These are phyloP conservation scores for Aspergillus incahuasiensis DNA, from an alignment of 495 filamentous ascomycete species.

Conservation along the genomic window DNA sequence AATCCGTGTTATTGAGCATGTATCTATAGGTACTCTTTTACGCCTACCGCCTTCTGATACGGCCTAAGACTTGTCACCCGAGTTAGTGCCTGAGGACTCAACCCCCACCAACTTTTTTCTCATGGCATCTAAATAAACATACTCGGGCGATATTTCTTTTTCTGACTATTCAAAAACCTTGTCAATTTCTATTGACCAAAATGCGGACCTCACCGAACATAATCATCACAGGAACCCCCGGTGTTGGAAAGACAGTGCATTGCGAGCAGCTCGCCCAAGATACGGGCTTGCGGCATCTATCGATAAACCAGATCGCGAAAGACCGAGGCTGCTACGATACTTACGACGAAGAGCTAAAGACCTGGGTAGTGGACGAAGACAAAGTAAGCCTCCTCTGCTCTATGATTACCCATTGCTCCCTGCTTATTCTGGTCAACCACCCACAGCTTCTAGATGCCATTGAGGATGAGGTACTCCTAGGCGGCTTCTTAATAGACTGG, in stretches of 20 bases:
- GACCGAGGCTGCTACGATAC: slow-evolving; percentile 76
- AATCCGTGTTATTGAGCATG: background rate
- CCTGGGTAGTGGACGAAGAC: slow-evolving; percentile 95
- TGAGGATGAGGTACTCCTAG: slow-evolving; percentile 72
- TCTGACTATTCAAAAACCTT: background rate
- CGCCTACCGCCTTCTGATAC: too few relatives aligned
- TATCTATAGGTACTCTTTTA: background rate
- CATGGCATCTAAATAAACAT: slow-evolving; percentile 4
- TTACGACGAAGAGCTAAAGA: slow-evolving; percentile 76
- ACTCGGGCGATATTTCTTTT: background rate
- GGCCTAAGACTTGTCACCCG: background rate
- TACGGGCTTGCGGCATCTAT: slow-evolving; percentile 73
- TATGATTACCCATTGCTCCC: background rate
- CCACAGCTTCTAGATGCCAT: slow-evolving; percentile 78
- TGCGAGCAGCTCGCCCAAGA: slow-evolving; percentile 71
- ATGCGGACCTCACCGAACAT: slow-evolving; percentile 74
- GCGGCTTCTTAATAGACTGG: slow-evolving; percentile 95
- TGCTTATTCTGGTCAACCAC: slow-evolving; percentile 11
- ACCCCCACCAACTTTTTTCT: slow-evolving; percentile 14
- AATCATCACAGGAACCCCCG: slow-evolving; percentile 91
- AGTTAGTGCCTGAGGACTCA: slow-evolving; percentile 9
- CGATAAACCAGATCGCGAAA: slow-evolving; percentile 88
- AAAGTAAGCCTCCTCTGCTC: slow-evolving; percentile 54
- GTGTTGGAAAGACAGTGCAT: slow-evolving; percentile 91
- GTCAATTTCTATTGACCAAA: slow-evolving; percentile 12